Conservation (phyloP, 495 filamentous ascomycete genomes). For the Penicillium ochrochloron region DNA sequence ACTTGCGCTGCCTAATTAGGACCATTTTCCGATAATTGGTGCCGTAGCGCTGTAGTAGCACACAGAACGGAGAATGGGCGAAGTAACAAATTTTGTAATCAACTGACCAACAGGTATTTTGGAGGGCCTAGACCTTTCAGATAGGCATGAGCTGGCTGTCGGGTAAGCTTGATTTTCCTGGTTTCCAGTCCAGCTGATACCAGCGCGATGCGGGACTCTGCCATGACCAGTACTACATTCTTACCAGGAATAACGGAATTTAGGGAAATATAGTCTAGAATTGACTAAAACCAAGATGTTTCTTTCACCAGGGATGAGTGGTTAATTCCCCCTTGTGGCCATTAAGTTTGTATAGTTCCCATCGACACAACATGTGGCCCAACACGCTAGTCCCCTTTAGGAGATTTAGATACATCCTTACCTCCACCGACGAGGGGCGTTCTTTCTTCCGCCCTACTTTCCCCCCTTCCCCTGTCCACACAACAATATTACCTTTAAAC, state of each 20-base stretch:
- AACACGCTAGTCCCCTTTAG: constrained; percentile 30
- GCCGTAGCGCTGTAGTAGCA: constrained; percentile 5
- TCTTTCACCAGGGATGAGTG: not conserved
- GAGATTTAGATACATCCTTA: constrained; percentile 34
- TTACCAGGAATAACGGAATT: not conserved
- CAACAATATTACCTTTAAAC: not conserved
- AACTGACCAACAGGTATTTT: not conserved
- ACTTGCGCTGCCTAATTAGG: not conserved
- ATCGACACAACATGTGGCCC: constrained; percentile 7
- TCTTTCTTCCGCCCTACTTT: constrained; percentile 1
- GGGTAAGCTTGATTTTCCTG: not conserved
- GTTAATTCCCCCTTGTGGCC: not conserved
- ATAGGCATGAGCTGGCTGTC: not conserved
- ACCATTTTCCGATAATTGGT: not conserved
- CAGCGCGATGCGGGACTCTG: not conserved
- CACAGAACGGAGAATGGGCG: not conserved
- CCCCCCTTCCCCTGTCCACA: not conserved
- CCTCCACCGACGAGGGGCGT: constrained; percentile 10
- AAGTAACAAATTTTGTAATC: constrained; percentile 6
- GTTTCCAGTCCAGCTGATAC: not conserved
- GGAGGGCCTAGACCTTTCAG: not conserved
- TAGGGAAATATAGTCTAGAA: no score
- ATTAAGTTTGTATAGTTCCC: not conserved
- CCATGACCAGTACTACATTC: not conserved
- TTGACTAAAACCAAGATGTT: not conserved